phyloP scores from a whole-genome alignment of 2,329 filamentous ascomycete genomes.

The Pseudogymnoascus sp. region DNA sequence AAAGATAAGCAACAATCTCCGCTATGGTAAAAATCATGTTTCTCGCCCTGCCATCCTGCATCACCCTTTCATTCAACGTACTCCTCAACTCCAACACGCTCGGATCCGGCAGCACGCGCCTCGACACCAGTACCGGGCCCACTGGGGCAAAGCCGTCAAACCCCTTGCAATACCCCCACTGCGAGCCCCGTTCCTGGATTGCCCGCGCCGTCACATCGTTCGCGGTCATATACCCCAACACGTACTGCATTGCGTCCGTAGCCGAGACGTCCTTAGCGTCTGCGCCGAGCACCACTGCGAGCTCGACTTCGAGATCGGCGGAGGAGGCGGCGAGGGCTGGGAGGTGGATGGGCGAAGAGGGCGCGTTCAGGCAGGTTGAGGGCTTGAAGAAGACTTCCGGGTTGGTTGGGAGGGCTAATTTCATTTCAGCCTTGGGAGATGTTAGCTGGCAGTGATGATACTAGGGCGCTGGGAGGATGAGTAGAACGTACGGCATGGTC shows the following conservation, averaged over 20 bases:
- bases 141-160: conserved; percentile 51
- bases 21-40: conserved; percentile 48
- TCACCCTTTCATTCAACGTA: conserved; percentile 42
- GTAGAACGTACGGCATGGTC: conserved; percentile 21
- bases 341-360: conserved; percentile 44
- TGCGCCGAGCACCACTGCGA: conserved; percentile 13
- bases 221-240: conserved; percentile 56
- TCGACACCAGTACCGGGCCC: conserved; percentile 42
- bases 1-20: conserved; percentile 31
- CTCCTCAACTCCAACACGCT: conserved; percentile 33
- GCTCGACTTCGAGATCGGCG: conserved; percentile 30
- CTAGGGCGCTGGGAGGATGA: background rate
- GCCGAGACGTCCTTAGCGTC: conserved; percentile 45
- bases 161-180: conserved; percentile 54
- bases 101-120: conserved; percentile 32
- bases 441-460: conserved; percentile 21
- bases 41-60: conserved; percentile 40
- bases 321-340: conserved; percentile 47
- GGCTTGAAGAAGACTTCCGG: conserved; percentile 56
- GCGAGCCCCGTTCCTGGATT: conserved; percentile 45
- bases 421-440: conserved; percentile 42
- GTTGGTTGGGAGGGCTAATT: conserved; percentile 44
- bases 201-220: conserved; percentile 58
- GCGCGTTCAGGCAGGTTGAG: conserved; percentile 45
- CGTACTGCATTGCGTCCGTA: conserved; percentile 48